These are phyloP conservation scores for Rhazya stricta DNA, from an alignment of 257 asterid species.

Conservation along the genomic window DNA sequence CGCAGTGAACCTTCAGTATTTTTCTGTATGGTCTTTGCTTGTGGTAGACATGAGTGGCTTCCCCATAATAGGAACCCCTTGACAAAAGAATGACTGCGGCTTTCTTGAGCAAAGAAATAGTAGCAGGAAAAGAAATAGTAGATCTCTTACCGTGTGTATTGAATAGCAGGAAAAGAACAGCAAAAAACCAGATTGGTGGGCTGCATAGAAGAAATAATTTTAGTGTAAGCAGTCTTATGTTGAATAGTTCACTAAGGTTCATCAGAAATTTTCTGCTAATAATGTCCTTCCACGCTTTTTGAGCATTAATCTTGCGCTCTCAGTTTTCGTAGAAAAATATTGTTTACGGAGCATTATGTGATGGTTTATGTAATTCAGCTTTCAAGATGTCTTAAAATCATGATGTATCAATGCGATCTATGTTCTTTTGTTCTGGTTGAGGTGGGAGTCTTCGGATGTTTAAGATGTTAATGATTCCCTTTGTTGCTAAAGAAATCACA, in stretches of 20 bases:
- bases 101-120: not conserved
- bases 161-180: constrained; percentile 52
- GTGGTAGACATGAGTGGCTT: not conserved
- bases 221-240: not conserved
- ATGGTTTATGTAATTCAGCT: not conserved
- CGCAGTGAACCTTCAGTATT: not conserved
- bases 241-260: not conserved
- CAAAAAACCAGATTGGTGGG: constrained; percentile 63
- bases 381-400: not conserved
- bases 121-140: not conserved
- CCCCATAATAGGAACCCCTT: not conserved
- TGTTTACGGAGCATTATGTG: not conserved
- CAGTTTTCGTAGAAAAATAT: not conserved
- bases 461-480: not conserved
- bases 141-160: constrained; percentile 54
- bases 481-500: not conserved
- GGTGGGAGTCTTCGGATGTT: not conserved
- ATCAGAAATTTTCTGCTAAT: not conserved
- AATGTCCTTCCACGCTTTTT: not conserved
- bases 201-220: constrained; percentile 23
- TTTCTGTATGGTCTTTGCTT: not conserved
- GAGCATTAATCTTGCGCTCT: not conserved
- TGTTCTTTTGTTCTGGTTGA: not conserved
- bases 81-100: too few relatives aligned
- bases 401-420: not conserved